Conservation (phyloP, 129 eudicot genomes). For the Escallonia herrerae region DNA sequence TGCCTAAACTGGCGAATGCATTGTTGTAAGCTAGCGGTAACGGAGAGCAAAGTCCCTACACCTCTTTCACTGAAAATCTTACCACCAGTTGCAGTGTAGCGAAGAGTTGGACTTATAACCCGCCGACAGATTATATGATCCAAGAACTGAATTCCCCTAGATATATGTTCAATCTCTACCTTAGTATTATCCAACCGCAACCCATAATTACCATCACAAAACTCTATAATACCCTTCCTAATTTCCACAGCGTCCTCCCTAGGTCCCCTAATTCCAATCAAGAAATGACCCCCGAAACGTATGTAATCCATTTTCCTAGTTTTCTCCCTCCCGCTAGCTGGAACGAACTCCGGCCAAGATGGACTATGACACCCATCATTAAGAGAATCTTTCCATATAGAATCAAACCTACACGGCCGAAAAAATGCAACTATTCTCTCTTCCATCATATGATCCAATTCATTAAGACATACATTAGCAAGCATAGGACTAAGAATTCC, state of each 20-base stretch:
- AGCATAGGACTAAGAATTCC: constrained; percentile 92
- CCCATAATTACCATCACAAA: constrained; percentile 52
- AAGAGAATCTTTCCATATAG: constrained; percentile 35
- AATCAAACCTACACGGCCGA: constrained; percentile 33
- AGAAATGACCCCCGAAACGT: constrained; percentile 81
- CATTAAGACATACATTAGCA: constrained; percentile 76
- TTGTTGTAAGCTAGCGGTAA: constrained; percentile 83
- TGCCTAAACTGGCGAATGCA: constrained; percentile 75
- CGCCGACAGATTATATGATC: constrained; percentile 81
- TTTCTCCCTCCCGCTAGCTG: constrained; percentile 74
- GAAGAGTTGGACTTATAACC: constrained; percentile 80
- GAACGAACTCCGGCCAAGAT: constrained; percentile 99
- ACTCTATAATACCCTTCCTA: constrained; percentile 58
- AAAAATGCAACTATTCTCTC: constrained; percentile 47
- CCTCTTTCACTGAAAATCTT: constrained; percentile 83
- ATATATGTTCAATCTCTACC: constrained; percentile 77
- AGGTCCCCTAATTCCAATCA: constrained; percentile 87
- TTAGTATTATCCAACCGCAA: constrained; percentile 54
- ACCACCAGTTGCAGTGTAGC: constrained; percentile 83
- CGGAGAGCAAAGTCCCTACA: constrained; percentile 80
- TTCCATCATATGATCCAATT: constrained; percentile 87
- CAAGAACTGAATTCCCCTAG: constrained; percentile 75
- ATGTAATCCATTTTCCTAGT: constrained; percentile 82
- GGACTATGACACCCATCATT: constrained; percentile 55
- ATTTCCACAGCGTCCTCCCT: constrained; percentile 73